These are phyloP conservation scores for Hemileccinum impolitum DNA, from an alignment of 768 basidiomycete genomes.

Conservation along the genomic window DNA sequence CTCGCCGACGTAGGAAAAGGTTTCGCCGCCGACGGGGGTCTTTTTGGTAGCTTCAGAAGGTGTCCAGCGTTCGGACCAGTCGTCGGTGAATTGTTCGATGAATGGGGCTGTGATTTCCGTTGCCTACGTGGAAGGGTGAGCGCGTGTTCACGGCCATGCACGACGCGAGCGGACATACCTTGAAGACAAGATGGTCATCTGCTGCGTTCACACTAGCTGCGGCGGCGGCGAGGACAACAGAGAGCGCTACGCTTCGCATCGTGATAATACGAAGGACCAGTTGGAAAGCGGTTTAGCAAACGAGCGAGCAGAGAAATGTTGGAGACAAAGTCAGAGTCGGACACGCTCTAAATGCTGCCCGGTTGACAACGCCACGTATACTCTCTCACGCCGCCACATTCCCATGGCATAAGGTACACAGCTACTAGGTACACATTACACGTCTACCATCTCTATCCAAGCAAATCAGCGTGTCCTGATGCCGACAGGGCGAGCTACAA, in stretches of 20 bases:
- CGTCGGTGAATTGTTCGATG: slow-evolving; percentile 93
- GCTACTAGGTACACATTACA: slow-evolving; percentile 7
- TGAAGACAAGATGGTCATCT: slow-evolving; percentile 65
- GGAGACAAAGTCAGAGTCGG: slow-evolving; percentile 11
- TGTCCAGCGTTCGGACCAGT: slow-evolving; percentile 91
- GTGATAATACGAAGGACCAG: slow-evolving; percentile 62
- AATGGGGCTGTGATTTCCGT: slow-evolving; percentile 84
- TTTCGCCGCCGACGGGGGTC: slow-evolving; percentile 93
- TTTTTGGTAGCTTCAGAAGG: slow-evolving; percentile 98
- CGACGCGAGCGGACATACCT: slow-evolving; percentile 41
- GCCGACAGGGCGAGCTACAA: slow-evolving; percentile 85
- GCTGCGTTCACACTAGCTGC: slow-evolving; percentile 61
- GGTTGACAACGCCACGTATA: slow-evolving; percentile 43
- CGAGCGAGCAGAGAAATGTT: slow-evolving; percentile 37
- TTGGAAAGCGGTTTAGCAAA: slow-evolving; percentile 25
- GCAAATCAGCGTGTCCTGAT: slow-evolving; percentile 91
- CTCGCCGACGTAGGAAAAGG: slow-evolving; percentile 94
- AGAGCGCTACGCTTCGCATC: slow-evolving; percentile 89
- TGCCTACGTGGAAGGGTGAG: slow-evolving; percentile 42
- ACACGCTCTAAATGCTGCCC: slow-evolving; percentile 34
- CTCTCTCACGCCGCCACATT: slow-evolving; percentile 36
- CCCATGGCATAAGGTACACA: too few relatives aligned
- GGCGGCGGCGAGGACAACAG: slow-evolving; percentile 63
- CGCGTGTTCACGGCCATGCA: neutral
- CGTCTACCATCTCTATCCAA: slow-evolving; percentile 48